Base-by-base conservation (phyloP, 2,329 filamentous ascomycete species). In the Pochonia chlamydosporia region DNA sequence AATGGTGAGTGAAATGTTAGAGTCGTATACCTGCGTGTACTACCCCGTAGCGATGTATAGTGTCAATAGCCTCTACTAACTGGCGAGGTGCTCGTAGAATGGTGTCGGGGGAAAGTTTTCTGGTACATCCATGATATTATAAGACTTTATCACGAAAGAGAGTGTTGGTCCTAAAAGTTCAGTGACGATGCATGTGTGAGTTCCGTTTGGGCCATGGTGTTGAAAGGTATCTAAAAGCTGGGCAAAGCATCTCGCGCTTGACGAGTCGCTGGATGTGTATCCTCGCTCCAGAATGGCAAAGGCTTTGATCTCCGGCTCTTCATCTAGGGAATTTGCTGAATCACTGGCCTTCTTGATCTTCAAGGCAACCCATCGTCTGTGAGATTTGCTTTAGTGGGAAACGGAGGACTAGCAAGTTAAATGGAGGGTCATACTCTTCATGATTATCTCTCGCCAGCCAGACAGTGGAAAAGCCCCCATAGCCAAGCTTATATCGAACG, bases 161-260 rank as follows among this genome's bases (percentile, higher is more conserved):
- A 51, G 7, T 11, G 21, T 51, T 11, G 51, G 51, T 3, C 51
- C 49, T 5, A 53, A 14, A 3, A 51, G 4, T 40, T 53, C 44
- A 1, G 46, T 47, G 7, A 52, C 51, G 7, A 53, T 18, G 25
- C 51, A 51, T 13, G 36, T 51, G 18, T 53, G 51, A 4, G 9
- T 45, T 9, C 51, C 49, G 6, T 51, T 53, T 5, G 49, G 49
- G 3, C 51, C 51, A 25, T 11, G 13, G 21, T 47, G 33, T 16
- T 51, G 37, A 20, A 53, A 53, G 28, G 18, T 42, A 14, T 48
- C 44, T 3, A 46, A 18, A 2, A 53, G 18, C 10, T 36, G 16
- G 21, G 44, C 20, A 35, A 49, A 53, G 21, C n/a, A 44, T 37
- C 31, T 33, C 14, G 35, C 10, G 11, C 1, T 30, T 28, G 23